These are phyloP conservation scores for Apiospora kogelbergensis DNA, from an alignment of 2,329 filamentous ascomycete genomes.

Conservation along the genomic window DNA sequence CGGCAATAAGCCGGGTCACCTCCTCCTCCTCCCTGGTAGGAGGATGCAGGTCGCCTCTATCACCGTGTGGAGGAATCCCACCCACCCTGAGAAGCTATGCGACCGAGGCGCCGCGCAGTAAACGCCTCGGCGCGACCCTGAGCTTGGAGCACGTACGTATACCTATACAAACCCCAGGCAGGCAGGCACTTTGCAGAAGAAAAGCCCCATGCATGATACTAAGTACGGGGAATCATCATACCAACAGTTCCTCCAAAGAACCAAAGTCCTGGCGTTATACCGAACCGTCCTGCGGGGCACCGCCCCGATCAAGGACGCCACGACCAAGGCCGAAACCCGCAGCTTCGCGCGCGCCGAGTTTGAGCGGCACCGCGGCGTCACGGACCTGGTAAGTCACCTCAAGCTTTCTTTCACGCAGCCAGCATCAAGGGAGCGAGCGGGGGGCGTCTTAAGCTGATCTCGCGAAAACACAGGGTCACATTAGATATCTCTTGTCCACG, in stretches of 20 bases:
- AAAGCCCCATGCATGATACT: too few relatives aligned
- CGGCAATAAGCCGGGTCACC: constrained; percentile 17
- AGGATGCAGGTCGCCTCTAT: constrained; percentile 8
- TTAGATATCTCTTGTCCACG: constrained; percentile 62
- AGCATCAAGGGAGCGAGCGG: too few relatives aligned
- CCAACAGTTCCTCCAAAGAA: constrained; percentile 58
- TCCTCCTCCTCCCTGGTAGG: constrained; percentile 14
- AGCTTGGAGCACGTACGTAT: constrained; percentile 59
- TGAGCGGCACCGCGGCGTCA: constrained; percentile 56
- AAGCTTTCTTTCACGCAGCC: not conserved
- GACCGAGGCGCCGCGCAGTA: constrained; percentile 27
- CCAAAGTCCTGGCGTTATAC: constrained; percentile 56
- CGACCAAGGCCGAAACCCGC: constrained; percentile 54
- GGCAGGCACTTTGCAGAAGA: too few relatives aligned
- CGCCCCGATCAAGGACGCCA: constrained; percentile 48
- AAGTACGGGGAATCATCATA: not conserved
- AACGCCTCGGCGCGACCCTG: constrained; percentile 43
- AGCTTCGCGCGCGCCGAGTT: constrained; percentile 61
- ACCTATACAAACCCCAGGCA: not conserved
- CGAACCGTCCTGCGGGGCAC: constrained; percentile 57
- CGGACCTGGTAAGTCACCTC: constrained; percentile 50
- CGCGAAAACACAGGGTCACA: constrained; percentile 49
- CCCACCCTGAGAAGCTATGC: constrained; percentile 35
- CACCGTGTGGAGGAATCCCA: not conserved
- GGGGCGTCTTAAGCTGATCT: not conserved